Conservation (phyloP, 805 yeast species). For the Myxozyma lipomycoides region DNA sequence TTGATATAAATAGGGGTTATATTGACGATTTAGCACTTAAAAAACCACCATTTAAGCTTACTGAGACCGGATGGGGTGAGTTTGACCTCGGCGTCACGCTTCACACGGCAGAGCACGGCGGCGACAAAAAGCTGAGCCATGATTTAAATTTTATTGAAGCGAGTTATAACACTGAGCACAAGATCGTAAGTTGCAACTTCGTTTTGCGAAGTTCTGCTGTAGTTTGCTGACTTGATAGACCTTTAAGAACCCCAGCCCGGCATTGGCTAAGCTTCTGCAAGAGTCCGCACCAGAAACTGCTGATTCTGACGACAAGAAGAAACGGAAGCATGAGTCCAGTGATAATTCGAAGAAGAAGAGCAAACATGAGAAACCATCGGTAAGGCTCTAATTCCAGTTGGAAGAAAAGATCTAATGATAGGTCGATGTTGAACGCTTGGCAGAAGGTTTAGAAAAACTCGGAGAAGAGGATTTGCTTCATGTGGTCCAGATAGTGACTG, state of each 20-base stretch:
- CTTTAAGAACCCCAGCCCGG: conserved; percentile 72
- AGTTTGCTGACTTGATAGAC: conserved; percentile 33
- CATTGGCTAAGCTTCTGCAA: conserved; percentile 62
- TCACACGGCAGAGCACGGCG: conserved; percentile 76
- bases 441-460: conserved; percentile 81
- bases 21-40: conserved; percentile 48
- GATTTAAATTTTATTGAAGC: conserved; percentile 83
- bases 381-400: neutral
- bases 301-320: conserved; percentile 36
- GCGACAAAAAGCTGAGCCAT: conserved; percentile 81
- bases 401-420: conserved; percentile 22
- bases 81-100: conserved; percentile 81
- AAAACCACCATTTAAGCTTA: conserved; percentile 78
- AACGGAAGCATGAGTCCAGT: conserved; percentile 39
- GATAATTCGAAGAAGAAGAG: conserved; percentile 38
- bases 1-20: neutral
- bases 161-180: conserved; percentile 73
- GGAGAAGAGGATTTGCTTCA: conserved; percentile 90
- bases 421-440: conserved; percentile 84
- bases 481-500: conserved; percentile 96
- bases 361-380: conserved; percentile 45
- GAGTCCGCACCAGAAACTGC: conserved; percentile 77
- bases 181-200: conserved; percentile 39
- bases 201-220: neutral
- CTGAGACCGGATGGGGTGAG: conserved; percentile 98